These are phyloP conservation scores for Chlamydomonas sp. DNA, from an alignment of 139 green algal genomes.

Conservation along the genomic window DNA sequence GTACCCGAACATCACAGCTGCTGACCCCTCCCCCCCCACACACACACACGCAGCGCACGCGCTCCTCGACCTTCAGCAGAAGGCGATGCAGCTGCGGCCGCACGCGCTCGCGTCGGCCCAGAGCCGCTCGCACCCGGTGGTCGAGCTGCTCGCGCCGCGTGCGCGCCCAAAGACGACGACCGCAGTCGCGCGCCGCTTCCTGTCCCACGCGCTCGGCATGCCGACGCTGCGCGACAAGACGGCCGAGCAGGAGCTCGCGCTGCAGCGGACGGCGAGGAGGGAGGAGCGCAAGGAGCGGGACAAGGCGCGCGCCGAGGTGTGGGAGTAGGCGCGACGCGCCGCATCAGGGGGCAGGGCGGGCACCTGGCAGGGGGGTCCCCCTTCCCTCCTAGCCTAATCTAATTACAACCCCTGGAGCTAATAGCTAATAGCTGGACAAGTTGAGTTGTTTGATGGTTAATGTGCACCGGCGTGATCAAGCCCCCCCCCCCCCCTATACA, in stretches of 20 bases:
- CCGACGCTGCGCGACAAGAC: constrained; percentile 24
- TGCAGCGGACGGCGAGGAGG: constrained; percentile 23
- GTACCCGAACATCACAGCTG: no score
- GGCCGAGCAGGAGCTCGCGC: constrained; percentile 37
- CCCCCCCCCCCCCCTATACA: no score
- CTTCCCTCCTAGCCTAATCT: no score
- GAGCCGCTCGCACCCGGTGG: neutral
- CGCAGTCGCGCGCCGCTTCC: constrained; percentile 33
- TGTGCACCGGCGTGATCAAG: no score
- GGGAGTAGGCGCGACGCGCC: no score
- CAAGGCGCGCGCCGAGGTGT: constrained; percentile 3
- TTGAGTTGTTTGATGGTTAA: no score
- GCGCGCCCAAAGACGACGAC: constrained; percentile 40
- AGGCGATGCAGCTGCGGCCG: neutral
- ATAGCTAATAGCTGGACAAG: no score
- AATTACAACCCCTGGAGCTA: no score
- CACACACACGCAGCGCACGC: neutral
- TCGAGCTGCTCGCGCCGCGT: constrained; percentile 38
- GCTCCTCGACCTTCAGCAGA: neutral
- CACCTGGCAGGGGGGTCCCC: no score
- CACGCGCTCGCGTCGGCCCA: neutral
- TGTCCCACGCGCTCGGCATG: constrained; percentile 39
- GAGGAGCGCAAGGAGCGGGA: neutral
- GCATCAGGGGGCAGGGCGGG: no score
- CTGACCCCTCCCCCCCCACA: no score